Evolutionary conservation across 495 filamentous ascomycete genomes (phyloP).

Genomic region (Xylaria sp.): DNA sequence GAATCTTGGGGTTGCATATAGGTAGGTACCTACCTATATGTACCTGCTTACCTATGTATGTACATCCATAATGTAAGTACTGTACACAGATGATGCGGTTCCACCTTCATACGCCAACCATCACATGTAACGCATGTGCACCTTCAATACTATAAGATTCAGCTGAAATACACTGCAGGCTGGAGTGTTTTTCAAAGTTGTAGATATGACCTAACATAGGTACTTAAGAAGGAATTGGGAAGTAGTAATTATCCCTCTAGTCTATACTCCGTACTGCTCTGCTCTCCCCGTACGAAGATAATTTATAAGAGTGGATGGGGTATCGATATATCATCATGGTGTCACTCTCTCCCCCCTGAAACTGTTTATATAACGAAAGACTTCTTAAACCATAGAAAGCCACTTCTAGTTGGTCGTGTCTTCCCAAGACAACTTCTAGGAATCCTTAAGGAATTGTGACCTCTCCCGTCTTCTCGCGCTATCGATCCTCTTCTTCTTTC

Average conservation of each 20-base stretch:
- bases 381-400: not conserved
- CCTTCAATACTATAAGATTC: not conserved
- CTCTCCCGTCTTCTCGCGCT: constrained; percentile 18
- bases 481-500: constrained; percentile 29
- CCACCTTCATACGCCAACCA: constrained; percentile 5
- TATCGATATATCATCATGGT: constrained; percentile 1
- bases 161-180: not conserved
- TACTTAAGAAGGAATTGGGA: not conserved
- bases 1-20: no score
- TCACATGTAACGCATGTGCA: not conserved
- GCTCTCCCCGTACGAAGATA: no score
- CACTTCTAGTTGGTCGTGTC: not conserved
- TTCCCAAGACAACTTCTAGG: not conserved
- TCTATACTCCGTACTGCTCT: not conserved
- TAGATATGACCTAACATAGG: not conserved
- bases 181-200: not conserved
- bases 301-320: not conserved
- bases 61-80: no score
- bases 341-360: not conserved
- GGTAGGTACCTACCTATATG: no score
- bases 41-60: no score
- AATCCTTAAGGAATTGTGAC: not conserved
- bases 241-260: not conserved
- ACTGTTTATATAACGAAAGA: not conserved
- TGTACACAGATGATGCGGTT: no score